Conservation (phyloP, 352 stramenopile species). For the Globisporangium megalacanthum region DNA sequence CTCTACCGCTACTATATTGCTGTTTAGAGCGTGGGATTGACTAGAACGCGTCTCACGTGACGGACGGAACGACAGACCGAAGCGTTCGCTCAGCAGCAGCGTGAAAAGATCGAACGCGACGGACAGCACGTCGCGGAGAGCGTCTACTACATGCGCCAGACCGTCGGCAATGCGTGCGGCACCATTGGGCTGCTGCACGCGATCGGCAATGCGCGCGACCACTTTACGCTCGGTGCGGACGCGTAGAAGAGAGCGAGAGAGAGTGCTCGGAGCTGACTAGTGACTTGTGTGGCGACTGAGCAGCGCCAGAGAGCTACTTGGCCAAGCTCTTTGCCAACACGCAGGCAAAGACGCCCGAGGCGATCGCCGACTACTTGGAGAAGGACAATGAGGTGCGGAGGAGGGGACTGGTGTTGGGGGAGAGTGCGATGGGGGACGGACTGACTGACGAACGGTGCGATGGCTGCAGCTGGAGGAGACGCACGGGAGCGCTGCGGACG, state of each 20-base stretch:
- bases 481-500: slow-evolving; percentile 87
- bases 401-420: background rate
- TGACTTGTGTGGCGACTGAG: background rate
- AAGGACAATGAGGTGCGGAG: slow-evolving; percentile 76
- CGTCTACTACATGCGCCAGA: slow-evolving; percentile 93
- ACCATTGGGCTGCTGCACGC: slow-evolving; percentile 95
- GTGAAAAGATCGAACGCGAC: slow-evolving; percentile 50
- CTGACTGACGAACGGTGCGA: background rate
- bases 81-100: slow-evolving; percentile 70
- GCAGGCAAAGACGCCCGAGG: slow-evolving; percentile 59
- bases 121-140: slow-evolving; percentile 72
- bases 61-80: slow-evolving; percentile 40
- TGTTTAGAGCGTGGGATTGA: too few species aligned
- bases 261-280: background rate
- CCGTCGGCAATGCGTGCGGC: slow-evolving; percentile 96
- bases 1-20: background rate
- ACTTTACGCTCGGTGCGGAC: slow-evolving; percentile 50
- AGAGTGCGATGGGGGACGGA: too few species aligned
- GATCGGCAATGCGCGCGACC: slow-evolving; percentile 86
- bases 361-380: slow-evolving; percentile 88
- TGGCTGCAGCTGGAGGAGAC: slow-evolving; percentile 81
- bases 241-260: background rate
- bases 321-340: slow-evolving; percentile 82
- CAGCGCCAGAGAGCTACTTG: slow-evolving; percentile 65
- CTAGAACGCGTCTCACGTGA: background rate